A percentile compares a stretch with the other conserved stretches of the same genome.
phyloP scores from a whole-genome alignment of 2,329 filamentous ascomycete genomes.

The Hypoxylon sp. region DNA sequence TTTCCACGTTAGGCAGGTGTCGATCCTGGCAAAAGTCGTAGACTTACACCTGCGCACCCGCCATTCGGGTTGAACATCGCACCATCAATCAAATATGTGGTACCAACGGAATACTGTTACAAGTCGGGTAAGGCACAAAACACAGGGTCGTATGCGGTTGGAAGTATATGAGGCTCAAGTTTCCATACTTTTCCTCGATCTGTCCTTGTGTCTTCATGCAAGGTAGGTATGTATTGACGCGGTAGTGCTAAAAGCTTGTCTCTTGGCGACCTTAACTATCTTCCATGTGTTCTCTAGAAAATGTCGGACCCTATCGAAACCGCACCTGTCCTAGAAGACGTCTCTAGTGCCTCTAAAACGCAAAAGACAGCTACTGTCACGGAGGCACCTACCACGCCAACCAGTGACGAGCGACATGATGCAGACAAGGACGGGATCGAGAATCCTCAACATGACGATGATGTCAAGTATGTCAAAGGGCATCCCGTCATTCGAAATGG shows the following conservation, averaged over 20 bases:
- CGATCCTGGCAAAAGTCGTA: background rate
- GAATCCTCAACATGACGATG: slow-evolving; percentile 17
- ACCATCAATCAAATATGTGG: slow-evolving; percentile 9
- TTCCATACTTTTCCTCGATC: background rate
- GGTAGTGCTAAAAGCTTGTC: background rate
- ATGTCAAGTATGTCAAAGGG: slow-evolving; percentile 22
- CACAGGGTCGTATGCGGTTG: background rate
- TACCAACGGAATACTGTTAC: background rate
- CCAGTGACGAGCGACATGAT: slow-evolving; percentile 5
- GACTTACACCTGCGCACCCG: slow-evolving; percentile 4
- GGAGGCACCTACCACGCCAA: slow-evolving; percentile 7
- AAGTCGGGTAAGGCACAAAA: background rate
- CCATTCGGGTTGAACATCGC: slow-evolving; percentile 24
- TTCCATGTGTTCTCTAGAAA: background rate
- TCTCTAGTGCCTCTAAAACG: background rate
- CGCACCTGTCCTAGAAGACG: background rate
- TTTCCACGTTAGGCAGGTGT: slow-evolving; percentile 20
- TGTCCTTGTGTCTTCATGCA: background rate
- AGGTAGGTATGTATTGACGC: background rate
- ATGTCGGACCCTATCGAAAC: slow-evolving; percentile 23
- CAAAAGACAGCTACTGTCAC: slow-evolving; percentile 16
- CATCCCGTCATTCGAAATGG: slow-evolving; percentile 33
- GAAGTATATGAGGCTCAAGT: background rate
- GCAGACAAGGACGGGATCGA: background rate
- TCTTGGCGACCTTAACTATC: background rate